A percentile compares a stretch with the other conserved stretches of the same genome.
phyloP scores from a whole-genome alignment of 345 rosid species.

The Trapa incisa region DNA sequence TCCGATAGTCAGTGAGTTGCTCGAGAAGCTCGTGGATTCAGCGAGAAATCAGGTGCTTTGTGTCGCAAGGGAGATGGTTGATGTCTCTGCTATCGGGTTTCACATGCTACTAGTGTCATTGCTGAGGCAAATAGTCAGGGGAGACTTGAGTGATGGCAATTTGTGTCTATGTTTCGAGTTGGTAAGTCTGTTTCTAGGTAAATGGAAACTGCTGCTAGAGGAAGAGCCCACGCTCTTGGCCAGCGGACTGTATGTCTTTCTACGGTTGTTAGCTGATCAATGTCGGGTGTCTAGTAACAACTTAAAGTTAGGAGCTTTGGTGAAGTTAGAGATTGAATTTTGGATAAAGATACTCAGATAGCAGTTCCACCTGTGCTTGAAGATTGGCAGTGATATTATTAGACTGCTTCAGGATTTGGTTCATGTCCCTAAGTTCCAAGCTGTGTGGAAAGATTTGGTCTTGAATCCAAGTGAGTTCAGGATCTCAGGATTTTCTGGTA shows the following conservation, averaged over 20 bases:
- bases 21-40: slow-evolving; percentile 41
- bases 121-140: slow-evolving; percentile 50
- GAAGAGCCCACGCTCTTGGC: slow-evolving; percentile 45
- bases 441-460: slow-evolving; percentile 53
- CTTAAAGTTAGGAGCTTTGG: slow-evolving; percentile 31
- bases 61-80: slow-evolving; percentile 52
- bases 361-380: slow-evolving; percentile 43
- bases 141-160: slow-evolving; percentile 62
- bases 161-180: slow-evolving; percentile 67
- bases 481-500: slow-evolving; percentile 27
- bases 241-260: slow-evolving; percentile 50
- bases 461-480: slow-evolving; percentile 29
- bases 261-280: slow-evolving; percentile 62
- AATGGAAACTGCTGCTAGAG: slow-evolving; percentile 48
- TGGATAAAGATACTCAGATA: slow-evolving; percentile 69
- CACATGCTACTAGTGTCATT: slow-evolving; percentile 39
- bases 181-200: slow-evolving; percentile 29
- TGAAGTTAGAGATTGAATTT: slow-evolving; percentile 45
- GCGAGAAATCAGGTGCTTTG: slow-evolving; percentile 50
- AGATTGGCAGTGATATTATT: slow-evolving; percentile 65
- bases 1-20: slow-evolving; percentile 38
- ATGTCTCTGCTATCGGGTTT: slow-evolving; percentile 45
- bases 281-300: slow-evolving; percentile 25
- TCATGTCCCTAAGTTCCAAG: slow-evolving; percentile 54
- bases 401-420: slow-evolving; percentile 61